These are phyloP conservation scores for Pseudotsuga menziesii DNA, from an alignment of 75 land plant species.

Conservation along the genomic window DNA sequence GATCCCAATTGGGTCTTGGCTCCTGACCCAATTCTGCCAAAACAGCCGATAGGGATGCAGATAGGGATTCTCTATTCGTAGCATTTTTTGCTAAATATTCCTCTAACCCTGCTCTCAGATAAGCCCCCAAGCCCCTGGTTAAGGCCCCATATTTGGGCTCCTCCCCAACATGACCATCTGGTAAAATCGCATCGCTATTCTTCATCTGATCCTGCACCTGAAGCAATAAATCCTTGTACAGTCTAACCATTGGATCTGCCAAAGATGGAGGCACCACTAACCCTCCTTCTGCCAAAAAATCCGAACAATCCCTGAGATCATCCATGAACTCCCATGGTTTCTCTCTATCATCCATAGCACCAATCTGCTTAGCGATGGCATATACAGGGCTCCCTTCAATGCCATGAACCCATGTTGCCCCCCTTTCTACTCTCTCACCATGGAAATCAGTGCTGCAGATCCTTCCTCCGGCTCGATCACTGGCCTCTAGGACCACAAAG, in stretches of 20 bases:
- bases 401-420: slow-evolving; percentile 39
- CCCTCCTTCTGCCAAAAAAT: slow-evolving; percentile 19
- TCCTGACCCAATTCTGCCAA: neutral
- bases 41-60: neutral
- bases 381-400: slow-evolving; percentile 28
- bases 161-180: neutral
- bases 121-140: neutral
- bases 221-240: slow-evolving; percentile 16
- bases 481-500: slow-evolving; percentile 25
- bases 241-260: slow-evolving; percentile 7
- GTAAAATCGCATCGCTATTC: neutral
- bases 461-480: slow-evolving; percentile 25
- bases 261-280: slow-evolving; percentile 13
- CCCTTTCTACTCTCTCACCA: slow-evolving; percentile 23
- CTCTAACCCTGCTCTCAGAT: slow-evolving; percentile 9
- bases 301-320: slow-evolving; percentile 7
- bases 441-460: slow-evolving; percentile 15
- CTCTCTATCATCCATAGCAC: slow-evolving; percentile 19
- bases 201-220: neutral
- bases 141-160: neutral
- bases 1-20: slow-evolving; percentile 4
- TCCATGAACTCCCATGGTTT: slow-evolving; percentile 21
- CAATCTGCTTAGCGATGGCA: slow-evolving; percentile 18
- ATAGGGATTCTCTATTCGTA: neutral
- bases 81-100: neutral